Percentiles rank a stretch among this genome's conserved stretches.
These are phyloP conservation scores for Fusarium gaditjirri DNA, from an alignment of 2,329 filamentous ascomycete species.

Conservation along the genomic window DNA sequence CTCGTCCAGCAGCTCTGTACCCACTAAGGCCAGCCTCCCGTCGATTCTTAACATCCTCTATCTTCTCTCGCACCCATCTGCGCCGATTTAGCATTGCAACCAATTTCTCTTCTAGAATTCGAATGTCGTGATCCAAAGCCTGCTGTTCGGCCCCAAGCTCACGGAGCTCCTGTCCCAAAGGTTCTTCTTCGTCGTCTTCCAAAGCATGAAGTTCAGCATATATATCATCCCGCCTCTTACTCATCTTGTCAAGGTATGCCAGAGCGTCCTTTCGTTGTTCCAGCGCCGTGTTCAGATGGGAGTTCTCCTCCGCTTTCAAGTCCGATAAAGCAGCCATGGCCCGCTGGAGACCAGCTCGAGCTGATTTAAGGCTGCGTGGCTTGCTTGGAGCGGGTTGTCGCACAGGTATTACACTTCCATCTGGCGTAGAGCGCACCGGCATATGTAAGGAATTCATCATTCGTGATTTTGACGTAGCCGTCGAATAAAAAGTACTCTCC, in stretches of 20 bases:
- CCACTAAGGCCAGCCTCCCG: slow-evolving; percentile 78
- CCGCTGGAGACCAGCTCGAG: slow-evolving; percentile 71
- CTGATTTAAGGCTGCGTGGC: slow-evolving; percentile 67
- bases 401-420: slow-evolving; percentile 68
- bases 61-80: slow-evolving; percentile 67
- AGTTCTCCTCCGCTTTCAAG: slow-evolving; percentile 76
- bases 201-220: slow-evolving; percentile 63
- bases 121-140: slow-evolving; percentile 70
- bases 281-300: slow-evolving; percentile 67
- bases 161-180: slow-evolving; percentile 69
- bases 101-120: slow-evolving; percentile 72
- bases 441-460: slow-evolving; percentile 57
- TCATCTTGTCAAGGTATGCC: slow-evolving; percentile 64
- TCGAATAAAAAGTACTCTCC: slow-evolving; percentile 55
- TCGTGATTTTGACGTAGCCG: slow-evolving; percentile 52
- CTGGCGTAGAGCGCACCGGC: slow-evolving; percentile 50
- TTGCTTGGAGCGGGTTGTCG: slow-evolving; percentile 63
- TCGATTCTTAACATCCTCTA: slow-evolving; percentile 71
- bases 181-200: slow-evolving; percentile 65
- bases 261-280: slow-evolving; percentile 67
- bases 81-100: slow-evolving; percentile 69
- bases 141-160: slow-evolving; percentile 66
- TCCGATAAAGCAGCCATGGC: slow-evolving; percentile 72
- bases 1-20: slow-evolving; percentile 73
- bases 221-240: slow-evolving; percentile 61